phyloP scores from a whole-genome alignment of 768 basidiomycete species.

The Trametopsis cervina region DNA sequence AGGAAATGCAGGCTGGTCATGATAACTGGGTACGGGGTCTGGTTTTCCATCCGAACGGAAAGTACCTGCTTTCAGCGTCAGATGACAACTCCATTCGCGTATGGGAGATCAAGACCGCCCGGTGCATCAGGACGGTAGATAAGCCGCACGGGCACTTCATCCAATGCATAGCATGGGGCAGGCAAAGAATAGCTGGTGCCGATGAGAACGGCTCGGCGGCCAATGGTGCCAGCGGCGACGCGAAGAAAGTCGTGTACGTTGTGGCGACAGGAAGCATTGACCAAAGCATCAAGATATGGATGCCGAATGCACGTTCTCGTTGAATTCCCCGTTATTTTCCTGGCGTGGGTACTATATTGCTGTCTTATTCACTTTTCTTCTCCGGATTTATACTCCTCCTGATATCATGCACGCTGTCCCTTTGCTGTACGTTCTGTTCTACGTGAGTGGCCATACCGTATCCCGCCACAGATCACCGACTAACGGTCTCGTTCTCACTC shows the following conservation, averaged over 20 bases:
- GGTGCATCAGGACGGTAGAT: slow-evolving; percentile 72
- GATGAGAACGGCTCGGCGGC: slow-evolving; percentile 32
- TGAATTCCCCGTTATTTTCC: neutral
- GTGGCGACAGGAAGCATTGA: slow-evolving; percentile 65
- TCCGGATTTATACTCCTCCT: slow-evolving; percentile 12
- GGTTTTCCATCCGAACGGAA: slow-evolving; percentile 86
- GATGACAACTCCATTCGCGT: slow-evolving; percentile 90
- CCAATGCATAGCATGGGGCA: slow-evolving; percentile 75
- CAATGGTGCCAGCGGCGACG: slow-evolving; percentile 29
- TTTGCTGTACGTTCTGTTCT: slow-evolving; percentile 10
- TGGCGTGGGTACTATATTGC: slow-evolving; percentile 23
- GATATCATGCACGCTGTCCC: slow-evolving; percentile 11
- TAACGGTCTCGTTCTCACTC: neutral
- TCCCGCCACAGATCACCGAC: neutral
- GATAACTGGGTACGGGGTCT: slow-evolving; percentile 90
- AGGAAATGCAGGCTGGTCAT: slow-evolving; percentile 51
- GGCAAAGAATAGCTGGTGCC: slow-evolving; percentile 34
- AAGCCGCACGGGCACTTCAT: slow-evolving; percentile 87
- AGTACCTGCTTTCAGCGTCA: slow-evolving; percentile 83
- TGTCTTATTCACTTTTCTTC: slow-evolving; percentile 8
- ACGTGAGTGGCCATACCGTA: slow-evolving; percentile 1
- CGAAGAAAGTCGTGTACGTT: slow-evolving; percentile 61
- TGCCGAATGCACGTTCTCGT: slow-evolving; percentile 27
- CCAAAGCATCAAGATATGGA: slow-evolving; percentile 60
- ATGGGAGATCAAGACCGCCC: slow-evolving; percentile 83